A percentile compares a stretch with the other conserved stretches of the same genome.
These are phyloP conservation scores for Podospora sp. DNA, from an alignment of 495 filamentous ascomycete genomes.

Conservation along the genomic window DNA sequence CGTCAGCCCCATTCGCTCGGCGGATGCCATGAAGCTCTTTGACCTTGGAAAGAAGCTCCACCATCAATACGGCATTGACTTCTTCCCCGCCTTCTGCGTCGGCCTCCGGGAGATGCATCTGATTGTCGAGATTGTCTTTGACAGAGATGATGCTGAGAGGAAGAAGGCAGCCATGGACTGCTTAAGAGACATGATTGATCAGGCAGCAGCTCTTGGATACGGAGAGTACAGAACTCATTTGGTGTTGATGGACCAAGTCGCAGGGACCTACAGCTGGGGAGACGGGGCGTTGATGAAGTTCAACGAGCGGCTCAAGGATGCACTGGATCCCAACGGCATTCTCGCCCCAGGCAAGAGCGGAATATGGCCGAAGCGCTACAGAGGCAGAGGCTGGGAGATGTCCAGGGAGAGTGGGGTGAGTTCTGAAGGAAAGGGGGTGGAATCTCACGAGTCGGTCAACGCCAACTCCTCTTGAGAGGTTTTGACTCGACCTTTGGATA, in stretches of 20 bases:
- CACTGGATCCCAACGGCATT: slow-evolving; percentile 62
- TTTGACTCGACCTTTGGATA: too few species aligned
- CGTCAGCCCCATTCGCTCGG: slow-evolving; percentile 54
- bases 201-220: slow-evolving; percentile 52
- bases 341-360: slow-evolving; percentile 58
- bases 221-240: slow-evolving; percentile 64
- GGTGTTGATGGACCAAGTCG: slow-evolving; percentile 58
- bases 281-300: slow-evolving; percentile 55
- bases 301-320: slow-evolving; percentile 59
- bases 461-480: too few species aligned
- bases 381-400: slow-evolving; percentile 43
- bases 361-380: slow-evolving; percentile 59
- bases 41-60: slow-evolving; percentile 43
- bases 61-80: slow-evolving; percentile 51
- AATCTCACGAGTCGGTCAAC: too few species aligned
- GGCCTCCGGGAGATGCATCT: slow-evolving; percentile 61
- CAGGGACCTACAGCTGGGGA: slow-evolving; percentile 59
- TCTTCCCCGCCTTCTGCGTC: slow-evolving; percentile 54
- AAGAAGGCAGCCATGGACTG: slow-evolving; percentile 43
- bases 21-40: slow-evolving; percentile 52
- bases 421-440: slow-evolving; percentile 35
- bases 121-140: slow-evolving; percentile 60
- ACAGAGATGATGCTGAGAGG: slow-evolving; percentile 45
- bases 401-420: slow-evolving; percentile 29
- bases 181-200: slow-evolving; percentile 52